phyloP scores from a whole-genome alignment of 1,139 yeast species.

The Torulaspora globosa region DNA sequence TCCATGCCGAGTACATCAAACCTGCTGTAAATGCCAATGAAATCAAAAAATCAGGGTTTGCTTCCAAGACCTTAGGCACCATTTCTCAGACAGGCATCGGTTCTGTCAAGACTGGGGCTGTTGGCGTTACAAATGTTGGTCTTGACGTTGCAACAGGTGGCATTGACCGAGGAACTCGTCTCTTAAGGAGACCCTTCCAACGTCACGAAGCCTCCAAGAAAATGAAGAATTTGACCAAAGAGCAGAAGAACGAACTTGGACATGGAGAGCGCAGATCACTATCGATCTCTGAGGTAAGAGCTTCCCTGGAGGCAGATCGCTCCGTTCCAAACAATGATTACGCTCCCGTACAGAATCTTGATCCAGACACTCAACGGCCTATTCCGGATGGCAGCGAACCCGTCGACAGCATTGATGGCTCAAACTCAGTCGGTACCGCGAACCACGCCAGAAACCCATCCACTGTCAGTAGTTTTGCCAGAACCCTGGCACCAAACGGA shows the following conservation, averaged over 20 bases:
- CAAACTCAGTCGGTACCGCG: neutral
- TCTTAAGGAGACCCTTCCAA: slow-evolving; percentile 29
- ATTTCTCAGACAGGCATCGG: slow-evolving; percentile 35
- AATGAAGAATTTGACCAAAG: slow-evolving; percentile 6
- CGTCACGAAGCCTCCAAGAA: slow-evolving; percentile 10
- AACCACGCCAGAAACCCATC: slow-evolving; percentile 20
- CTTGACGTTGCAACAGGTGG: slow-evolving; percentile 39
- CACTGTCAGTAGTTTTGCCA: slow-evolving; percentile 38
- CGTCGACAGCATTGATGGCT: slow-evolving; percentile 17
- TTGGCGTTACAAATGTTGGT: slow-evolving; percentile 34
- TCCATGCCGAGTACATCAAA: slow-evolving; percentile 63
- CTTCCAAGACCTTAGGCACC: slow-evolving; percentile 40
- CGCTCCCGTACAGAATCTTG: slow-evolving; percentile 23
- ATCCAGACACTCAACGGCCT: slow-evolving; percentile 13
- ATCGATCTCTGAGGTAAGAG: slow-evolving; percentile 15
- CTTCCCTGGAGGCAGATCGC: slow-evolving; percentile 29
- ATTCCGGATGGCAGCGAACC: slow-evolving; percentile 14
- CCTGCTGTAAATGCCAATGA: slow-evolving; percentile 50
- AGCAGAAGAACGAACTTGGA: slow-evolving; percentile 1
- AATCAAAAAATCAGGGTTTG: slow-evolving; percentile 28
- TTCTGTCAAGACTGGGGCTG: slow-evolving; percentile 37
- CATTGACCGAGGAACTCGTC: slow-evolving; percentile 44
- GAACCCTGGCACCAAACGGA: slow-evolving; percentile 41
- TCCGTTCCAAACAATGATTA: slow-evolving; percentile 32
- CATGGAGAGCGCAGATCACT: slow-evolving; percentile 8